Percentiles rank a stretch among this genome's conserved stretches.
These are phyloP conservation scores for Phytophthora podocarpi DNA, from an alignment of 352 stramenopile genomes.

Conservation along the genomic window DNA sequence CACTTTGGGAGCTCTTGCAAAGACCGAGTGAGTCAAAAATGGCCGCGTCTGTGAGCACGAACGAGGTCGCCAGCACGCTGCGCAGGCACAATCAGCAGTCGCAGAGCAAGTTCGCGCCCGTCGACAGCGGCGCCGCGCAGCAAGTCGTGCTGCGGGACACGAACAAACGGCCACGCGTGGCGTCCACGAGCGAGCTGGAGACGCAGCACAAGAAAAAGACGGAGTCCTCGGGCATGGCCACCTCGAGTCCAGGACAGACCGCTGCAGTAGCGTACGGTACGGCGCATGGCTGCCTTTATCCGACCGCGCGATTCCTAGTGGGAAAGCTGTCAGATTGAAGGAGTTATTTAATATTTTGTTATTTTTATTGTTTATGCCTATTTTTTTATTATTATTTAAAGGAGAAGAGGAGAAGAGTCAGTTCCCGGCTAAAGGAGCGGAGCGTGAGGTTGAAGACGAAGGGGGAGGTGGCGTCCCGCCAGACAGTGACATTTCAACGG, in stretches of 20 bases:
- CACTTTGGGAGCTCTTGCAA: neutral
- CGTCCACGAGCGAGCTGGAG: constrained; percentile 10
- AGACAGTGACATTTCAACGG: constrained; percentile 6
- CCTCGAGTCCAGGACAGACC: neutral
- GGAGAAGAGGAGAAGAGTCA: constrained; percentile 18
- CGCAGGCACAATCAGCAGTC: constrained; percentile 13
- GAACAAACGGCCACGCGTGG: constrained; percentile 32
- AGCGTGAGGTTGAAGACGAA: constrained; percentile 2
- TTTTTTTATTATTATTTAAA: neutral
- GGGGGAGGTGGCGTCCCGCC: neutral
- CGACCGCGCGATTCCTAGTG: neutral
- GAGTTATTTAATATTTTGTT: neutral
- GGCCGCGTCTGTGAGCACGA: constrained; percentile 16
- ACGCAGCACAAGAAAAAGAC: constrained; percentile 24
- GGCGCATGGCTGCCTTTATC: neutral
- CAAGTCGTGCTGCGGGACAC: constrained; percentile 5
- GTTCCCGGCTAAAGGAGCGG: neutral
- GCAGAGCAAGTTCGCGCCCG: neutral
- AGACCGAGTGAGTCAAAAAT: neutral
- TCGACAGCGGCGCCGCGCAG: neutral
- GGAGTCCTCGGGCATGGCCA: constrained; percentile 1
- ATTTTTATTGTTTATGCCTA: neutral
- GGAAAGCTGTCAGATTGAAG: neutral
- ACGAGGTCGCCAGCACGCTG: constrained; percentile 10
- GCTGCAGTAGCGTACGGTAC: constrained; percentile 5